phyloP scores from a whole-genome alignment of 2,329 filamentous ascomycete species.

The Zasmidium angulare region DNA sequence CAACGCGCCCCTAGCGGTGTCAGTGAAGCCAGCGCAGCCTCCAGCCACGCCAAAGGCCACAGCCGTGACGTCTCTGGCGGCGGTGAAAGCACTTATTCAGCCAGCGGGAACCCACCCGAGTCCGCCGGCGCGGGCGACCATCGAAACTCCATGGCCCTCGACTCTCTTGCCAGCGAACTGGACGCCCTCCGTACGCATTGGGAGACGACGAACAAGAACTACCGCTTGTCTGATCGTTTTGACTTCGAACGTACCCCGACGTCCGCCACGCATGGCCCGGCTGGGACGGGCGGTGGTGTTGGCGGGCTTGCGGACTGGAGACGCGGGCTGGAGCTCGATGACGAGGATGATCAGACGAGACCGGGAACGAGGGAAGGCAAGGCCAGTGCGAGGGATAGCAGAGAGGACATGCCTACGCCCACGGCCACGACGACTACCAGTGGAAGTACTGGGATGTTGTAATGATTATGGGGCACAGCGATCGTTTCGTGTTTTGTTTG shows the following conservation, averaged over 20 bases:
- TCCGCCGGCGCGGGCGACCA: conserved; percentile 20
- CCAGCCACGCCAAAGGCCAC: conserved; percentile 45
- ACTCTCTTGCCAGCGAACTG: conserved; percentile 87
- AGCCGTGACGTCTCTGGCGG: conserved; percentile 49
- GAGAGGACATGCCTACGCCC: conserved; percentile 12
- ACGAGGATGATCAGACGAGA: conserved; percentile 28
- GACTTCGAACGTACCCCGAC: conserved; percentile 58
- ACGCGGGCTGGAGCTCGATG: conserved; percentile 64
- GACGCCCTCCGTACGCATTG: conserved; percentile 88
- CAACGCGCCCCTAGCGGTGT: conserved; percentile 43
- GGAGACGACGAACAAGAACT: conserved; percentile 95
- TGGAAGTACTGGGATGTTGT: not conserved
- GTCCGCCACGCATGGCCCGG: conserved; percentile 5
- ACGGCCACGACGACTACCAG: conserved; percentile 3
- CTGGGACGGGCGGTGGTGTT: conserved; percentile 51
- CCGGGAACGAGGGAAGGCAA: conserved; percentile 12
- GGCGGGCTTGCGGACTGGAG: conserved; percentile 78
- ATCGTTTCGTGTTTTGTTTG: not conserved
- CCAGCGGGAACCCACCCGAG: conserved; percentile 7
- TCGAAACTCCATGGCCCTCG: conserved; percentile 55
- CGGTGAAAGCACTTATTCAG: conserved; percentile 55
- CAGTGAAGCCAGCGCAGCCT: conserved; percentile 42
- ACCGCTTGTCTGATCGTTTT: conserved; percentile 86
- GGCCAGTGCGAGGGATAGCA: not conserved
- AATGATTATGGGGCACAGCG: not conserved